Evolutionary conservation across 1,284 basidiomycete genomes (phyloP), one percentile per base, ranked within the genome.

Genomic region (Serendipita sp.): DNA sequence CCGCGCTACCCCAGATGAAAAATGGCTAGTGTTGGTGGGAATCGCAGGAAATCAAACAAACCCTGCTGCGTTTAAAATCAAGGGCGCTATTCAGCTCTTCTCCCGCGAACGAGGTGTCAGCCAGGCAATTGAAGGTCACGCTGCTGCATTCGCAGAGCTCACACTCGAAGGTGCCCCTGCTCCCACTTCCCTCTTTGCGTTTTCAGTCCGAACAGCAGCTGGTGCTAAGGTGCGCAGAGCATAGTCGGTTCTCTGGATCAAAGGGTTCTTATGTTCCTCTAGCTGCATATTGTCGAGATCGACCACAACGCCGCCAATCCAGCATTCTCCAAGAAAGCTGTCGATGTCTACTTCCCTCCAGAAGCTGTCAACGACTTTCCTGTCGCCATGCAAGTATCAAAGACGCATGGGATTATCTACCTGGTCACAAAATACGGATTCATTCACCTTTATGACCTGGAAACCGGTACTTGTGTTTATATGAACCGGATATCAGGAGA

Each of bases 401-500:
- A 89, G 75, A 91, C 93, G 71, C 95, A 98, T 75, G 95, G 95
- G 60, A 93, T 99, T 74, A 81, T 97, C 70, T 99, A 96, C 77
- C 82, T 99, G 65, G 91, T 98, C 71, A 99, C 96, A 65, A 99
- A 99, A 74, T 99, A 93, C 73, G 96, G 96, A 61, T 99, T 99
- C 77, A 98, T 99, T 71, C 96, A 99, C 76, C 83, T 99, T 15
- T 99, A 99, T 76, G 96, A 99, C 75, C 83, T 99, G 68, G 96
- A 99, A 75, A 85, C 90, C n/a, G 96, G 95, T 65, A 88, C 93
- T 61, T 99, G 96, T 78, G 87, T 99, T 69, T 99, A 99, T 81
- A 99, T 99, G 96, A 99, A 99, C 82, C 90, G 96, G 67, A 99
- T 99, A 73, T 96, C 93, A 60, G 95, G 96, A 53, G 96, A 99